Base-by-base conservation (phyloP, 192 early-diverging fungal species). In the Umbelopsis isabellina region DNA sequence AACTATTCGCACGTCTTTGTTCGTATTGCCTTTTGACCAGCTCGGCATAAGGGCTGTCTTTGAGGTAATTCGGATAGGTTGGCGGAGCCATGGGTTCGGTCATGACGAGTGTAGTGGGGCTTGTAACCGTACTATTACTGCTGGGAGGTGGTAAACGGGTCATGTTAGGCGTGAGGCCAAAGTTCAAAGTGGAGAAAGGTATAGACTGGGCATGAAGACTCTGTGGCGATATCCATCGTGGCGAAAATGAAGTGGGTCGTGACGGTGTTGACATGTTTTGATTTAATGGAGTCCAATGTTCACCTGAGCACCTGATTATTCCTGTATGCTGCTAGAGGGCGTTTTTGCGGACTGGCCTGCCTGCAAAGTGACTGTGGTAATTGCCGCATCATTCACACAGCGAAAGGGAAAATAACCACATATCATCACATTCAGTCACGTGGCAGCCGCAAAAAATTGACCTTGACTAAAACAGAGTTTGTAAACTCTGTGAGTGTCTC, bases 31-130 rank as follows among this genome's bases (percentile, higher is more conserved):
- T 72, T n/a, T 35, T 22, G 1, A 67, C 67, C 8, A 78, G 23
- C 11, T 67, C 58, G n/a, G 76, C 71, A 69, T 72, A 78, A n/a
- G 45, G 46, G 1, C 72, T 72, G 46, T 69, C 41, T 44, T 78
- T 55, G 10, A 78, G 65, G 30, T 78, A 78, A 7, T 48, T 44
- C 25, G 76, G 76, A 66, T 67, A 73, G 69, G 51, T 77, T 11
- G 73, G 69, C 1, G 68, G 65, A 22, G 64, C 46, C 16, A 75
- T 15, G 10, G 73, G 55, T 25, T 61, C 55, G 27, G 55, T 16
- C 12, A 30, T 25, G 30, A 35, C 12, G 13, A 30, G 25, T 16
- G 27, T 30, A 33, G 27, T 61, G 4, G 55, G 12, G 12, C 27
- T 35, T 15, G 55, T 16, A 2, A 12, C 25, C 33, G 30, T 35